Percentiles rank a stretch among this genome's conserved stretches.
phyloP scores from a whole-genome alignment of 1,284 basidiomycete genomes.

The Serendipita sp. region DNA sequence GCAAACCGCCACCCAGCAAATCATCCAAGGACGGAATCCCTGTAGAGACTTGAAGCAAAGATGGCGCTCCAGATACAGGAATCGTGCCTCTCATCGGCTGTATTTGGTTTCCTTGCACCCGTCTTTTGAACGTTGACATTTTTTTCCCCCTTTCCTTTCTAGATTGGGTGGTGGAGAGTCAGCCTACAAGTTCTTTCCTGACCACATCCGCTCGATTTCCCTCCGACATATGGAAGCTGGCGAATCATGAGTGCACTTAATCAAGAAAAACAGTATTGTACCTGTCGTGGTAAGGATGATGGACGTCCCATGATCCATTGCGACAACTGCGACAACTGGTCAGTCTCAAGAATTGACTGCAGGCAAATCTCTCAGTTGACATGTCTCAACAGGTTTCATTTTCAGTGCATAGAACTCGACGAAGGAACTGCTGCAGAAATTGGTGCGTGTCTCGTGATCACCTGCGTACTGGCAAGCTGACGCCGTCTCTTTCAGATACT shows the following conservation, averaged over 20 bases:
- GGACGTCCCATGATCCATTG: slow-evolving; percentile 72
- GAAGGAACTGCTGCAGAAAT: slow-evolving; percentile 58
- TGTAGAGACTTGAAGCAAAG: slow-evolving; percentile 61
- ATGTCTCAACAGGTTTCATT: slow-evolving; percentile 48
- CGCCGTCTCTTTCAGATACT: slow-evolving; percentile 12
- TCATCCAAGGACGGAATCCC: slow-evolving; percentile 94
- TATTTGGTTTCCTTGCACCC: slow-evolving; percentile 29
- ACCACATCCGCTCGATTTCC: not conserved
- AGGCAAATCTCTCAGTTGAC: slow-evolving; percentile 6
- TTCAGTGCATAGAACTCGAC: slow-evolving; percentile 45
- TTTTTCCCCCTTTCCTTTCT: not conserved
- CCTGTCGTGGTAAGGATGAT: slow-evolving; percentile 51
- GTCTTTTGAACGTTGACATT: slow-evolving; percentile 82
- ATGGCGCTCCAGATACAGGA: slow-evolving; percentile 43
- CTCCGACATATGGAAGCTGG: not conserved
- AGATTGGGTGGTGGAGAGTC: not conserved
- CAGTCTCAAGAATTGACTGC: slow-evolving; percentile 18
- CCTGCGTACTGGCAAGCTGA: slow-evolving; percentile 2
- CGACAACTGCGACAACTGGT: slow-evolving; percentile 61
- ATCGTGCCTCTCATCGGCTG: slow-evolving; percentile 44
- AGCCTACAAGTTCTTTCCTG: not conserved
- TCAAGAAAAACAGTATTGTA: slow-evolving; percentile 32
- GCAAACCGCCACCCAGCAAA: slow-evolving; percentile 84
- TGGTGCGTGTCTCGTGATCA: slow-evolving; percentile 33
- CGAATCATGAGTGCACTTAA: slow-evolving; percentile 11